A percentile compares a stretch with the other conserved stretches of the same genome.
Conservation (phyloP, 2,329 filamentous ascomycete species). For the Teratosphaeria gauchensis region DNA sequence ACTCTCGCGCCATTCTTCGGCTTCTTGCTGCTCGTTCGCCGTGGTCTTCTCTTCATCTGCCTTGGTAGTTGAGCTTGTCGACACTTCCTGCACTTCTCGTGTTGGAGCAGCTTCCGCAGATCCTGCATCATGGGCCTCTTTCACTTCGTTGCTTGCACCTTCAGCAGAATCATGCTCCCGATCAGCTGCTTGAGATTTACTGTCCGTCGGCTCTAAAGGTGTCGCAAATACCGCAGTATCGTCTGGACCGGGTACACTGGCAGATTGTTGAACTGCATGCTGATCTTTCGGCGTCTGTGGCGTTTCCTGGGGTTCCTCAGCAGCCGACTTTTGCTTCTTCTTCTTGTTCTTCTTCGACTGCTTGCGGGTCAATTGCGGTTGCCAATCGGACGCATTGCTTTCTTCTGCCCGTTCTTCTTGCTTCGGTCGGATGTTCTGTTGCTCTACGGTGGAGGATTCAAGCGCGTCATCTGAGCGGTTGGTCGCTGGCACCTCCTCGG, state of each 20-base stretch:
- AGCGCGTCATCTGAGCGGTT: not conserved
- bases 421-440: not conserved
- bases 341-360: slow-evolving; percentile 22
- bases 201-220: not conserved
- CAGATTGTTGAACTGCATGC: not conserved
- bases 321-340: slow-evolving; percentile 11
- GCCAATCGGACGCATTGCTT: not conserved
- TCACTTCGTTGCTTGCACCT: not conserved
- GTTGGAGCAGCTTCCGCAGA: not conserved
- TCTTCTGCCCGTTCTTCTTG: not conserved
- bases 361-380: slow-evolving; percentile 12
- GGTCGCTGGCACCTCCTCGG: not conserved
- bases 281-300: not conserved
- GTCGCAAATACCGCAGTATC: not conserved
- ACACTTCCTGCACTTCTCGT: not conserved
- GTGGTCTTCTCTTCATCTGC: slow-evolving; percentile 16
- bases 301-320: not conserved
- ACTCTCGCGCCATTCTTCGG: not conserved
- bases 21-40: not conserved
- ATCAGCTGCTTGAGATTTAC: not conserved
- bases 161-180: not conserved
- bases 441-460: not conserved
- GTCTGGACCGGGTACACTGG: not conserved
- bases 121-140: not conserved
- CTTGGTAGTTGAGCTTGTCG: slow-evolving; percentile 9